These are phyloP conservation scores for Scheffersomyces amazonensis DNA, from an alignment of 805 yeast species.

Conservation along the genomic window DNA sequence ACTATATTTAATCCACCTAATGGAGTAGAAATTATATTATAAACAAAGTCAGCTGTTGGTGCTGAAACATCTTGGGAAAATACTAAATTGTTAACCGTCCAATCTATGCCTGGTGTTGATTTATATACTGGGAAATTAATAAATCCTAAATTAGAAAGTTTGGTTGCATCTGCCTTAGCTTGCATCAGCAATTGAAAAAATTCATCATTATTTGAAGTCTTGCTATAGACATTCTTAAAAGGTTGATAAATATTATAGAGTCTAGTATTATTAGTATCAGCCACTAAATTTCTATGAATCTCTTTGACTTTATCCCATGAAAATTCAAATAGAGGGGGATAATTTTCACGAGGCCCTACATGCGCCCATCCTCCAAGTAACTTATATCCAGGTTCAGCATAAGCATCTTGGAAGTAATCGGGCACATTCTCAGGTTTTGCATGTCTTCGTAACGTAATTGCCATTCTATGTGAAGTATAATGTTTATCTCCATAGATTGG, in stretches of 20 bases:
- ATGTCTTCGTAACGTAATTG: slow-evolving; percentile 33
- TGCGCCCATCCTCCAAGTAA: slow-evolving; percentile 33
- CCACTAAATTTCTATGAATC: slow-evolving; percentile 16
- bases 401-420: slow-evolving; percentile 14
- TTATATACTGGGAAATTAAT: slow-evolving; percentile 17
- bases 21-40: slow-evolving; percentile 26
- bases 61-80: slow-evolving; percentile 38
- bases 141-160: slow-evolving; percentile 36
- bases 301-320: slow-evolving; percentile 29
- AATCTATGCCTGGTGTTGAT: slow-evolving; percentile 5
- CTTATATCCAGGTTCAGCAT: slow-evolving; percentile 16
- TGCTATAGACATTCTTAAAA: slow-evolving; percentile 14
- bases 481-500: slow-evolving; percentile 24
- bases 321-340: slow-evolving; percentile 29
- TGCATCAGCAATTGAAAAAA: slow-evolving; percentile 22
- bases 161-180: slow-evolving; percentile 27
- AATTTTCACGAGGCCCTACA: slow-evolving; percentile 25
- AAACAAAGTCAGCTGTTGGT: slow-evolving; percentile 30
- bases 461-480: slow-evolving; percentile 24
- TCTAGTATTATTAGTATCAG: slow-evolving; percentile 16
- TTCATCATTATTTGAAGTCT: slow-evolving; percentile 11
- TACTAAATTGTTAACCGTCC: slow-evolving; percentile 28
- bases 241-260: slow-evolving; percentile 19
- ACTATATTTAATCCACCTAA: slow-evolving; percentile 34
- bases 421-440: slow-evolving; percentile 9